phyloP scores from a whole-genome alignment of 2,329 filamentous ascomycete genomes.

The Pseudopyricularia cyperi region DNA sequence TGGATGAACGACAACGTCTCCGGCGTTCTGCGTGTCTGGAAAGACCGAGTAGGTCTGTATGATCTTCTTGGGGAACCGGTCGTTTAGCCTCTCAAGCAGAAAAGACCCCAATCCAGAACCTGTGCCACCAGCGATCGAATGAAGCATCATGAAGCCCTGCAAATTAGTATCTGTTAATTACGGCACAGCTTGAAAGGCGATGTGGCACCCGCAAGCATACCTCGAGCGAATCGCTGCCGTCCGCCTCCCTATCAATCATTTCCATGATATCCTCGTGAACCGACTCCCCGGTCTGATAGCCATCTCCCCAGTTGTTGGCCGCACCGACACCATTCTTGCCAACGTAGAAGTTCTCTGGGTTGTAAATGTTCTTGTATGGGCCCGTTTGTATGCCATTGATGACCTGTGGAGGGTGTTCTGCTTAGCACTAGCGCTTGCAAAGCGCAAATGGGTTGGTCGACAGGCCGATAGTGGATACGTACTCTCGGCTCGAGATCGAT shows the following conservation, averaged over 20 bases:
- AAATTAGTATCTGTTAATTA: background rate
- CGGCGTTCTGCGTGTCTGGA: slow-evolving; percentile 75
- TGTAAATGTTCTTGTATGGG: slow-evolving; percentile 97
- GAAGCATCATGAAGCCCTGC: slow-evolving; percentile 93
- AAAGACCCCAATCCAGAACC: slow-evolving; percentile 94
- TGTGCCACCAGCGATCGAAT: slow-evolving; percentile 94
- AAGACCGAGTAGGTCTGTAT: slow-evolving; percentile 99
- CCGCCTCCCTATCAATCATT: slow-evolving; percentile 97
- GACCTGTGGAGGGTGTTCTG: slow-evolving; percentile 32
- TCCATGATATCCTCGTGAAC: slow-evolving; percentile 97
- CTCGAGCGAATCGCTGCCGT: slow-evolving; percentile 94
- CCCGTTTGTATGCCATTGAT: slow-evolving; percentile 88
- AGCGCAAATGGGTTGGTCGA: background rate
- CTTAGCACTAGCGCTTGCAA: background rate
- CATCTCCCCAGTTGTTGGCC: slow-evolving; percentile 96
- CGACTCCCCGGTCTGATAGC: slow-evolving; percentile 81
- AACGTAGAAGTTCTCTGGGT: slow-evolving; percentile 97
- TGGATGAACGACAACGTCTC: slow-evolving; percentile 91
- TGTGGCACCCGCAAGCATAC: slow-evolving; percentile 23
- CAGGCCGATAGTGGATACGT: slow-evolving; percentile 11
- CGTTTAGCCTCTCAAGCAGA: slow-evolving; percentile 87
- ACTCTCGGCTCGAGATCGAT: slow-evolving; percentile 90
- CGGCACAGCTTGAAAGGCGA: background rate
- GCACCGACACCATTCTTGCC: slow-evolving; percentile 88
- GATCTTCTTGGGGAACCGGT: slow-evolving; percentile 96